Evolutionary conservation across 176 grass and related monocot genomes (phyloP).

Genomic region (Poa pratensis): DNA sequence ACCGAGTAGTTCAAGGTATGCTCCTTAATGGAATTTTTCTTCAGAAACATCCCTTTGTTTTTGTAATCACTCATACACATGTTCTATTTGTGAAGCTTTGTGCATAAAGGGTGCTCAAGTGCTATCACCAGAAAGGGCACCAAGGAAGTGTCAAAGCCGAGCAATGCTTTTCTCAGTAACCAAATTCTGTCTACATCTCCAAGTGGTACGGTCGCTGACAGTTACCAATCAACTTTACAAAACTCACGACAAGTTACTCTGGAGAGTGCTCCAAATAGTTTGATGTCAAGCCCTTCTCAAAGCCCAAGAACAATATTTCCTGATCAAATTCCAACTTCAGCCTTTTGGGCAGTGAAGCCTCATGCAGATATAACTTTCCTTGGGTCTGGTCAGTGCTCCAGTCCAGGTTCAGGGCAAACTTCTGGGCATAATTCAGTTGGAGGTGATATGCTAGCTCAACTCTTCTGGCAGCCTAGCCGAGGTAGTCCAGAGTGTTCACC

Average conservation of each 20-base stretch:
- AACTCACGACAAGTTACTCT: conserved; percentile 58
- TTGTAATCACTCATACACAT: conserved; percentile 36
- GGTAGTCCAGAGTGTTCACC: conserved; percentile 94
- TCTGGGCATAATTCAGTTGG: conserved; percentile 99
- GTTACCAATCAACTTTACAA: conserved; percentile 66
- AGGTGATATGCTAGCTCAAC: conserved; percentile 87
- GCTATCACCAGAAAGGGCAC: conserved; percentile 53
- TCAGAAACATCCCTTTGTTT: conserved; percentile 23
- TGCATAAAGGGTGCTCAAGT: conserved; percentile 60
- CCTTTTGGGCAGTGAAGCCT: conserved; percentile 85
- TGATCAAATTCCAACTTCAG: conserved; percentile 86
- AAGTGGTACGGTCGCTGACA: conserved; percentile 53
- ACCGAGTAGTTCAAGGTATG: conserved; percentile 66
- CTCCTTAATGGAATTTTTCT: conserved; percentile 29
- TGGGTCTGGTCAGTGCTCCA: conserved; percentile 97
- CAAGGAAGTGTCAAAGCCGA: conserved; percentile 58
- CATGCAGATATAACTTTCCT: conserved; percentile 79
- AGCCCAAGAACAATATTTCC: conserved; percentile 82
- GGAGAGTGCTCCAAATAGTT: conserved; percentile 92
- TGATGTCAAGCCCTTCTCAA: conserved; percentile 93
- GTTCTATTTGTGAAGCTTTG: conserved; percentile 56
- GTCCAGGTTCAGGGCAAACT: conserved; percentile 96
- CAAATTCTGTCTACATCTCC: conserved; percentile 69
- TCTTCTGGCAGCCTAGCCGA: conserved; percentile 93
- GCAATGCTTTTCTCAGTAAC: conserved; percentile 54